Base-by-base conservation (phyloP, 441 rosid genomes). In the Dalechampia spathulata region DNA sequence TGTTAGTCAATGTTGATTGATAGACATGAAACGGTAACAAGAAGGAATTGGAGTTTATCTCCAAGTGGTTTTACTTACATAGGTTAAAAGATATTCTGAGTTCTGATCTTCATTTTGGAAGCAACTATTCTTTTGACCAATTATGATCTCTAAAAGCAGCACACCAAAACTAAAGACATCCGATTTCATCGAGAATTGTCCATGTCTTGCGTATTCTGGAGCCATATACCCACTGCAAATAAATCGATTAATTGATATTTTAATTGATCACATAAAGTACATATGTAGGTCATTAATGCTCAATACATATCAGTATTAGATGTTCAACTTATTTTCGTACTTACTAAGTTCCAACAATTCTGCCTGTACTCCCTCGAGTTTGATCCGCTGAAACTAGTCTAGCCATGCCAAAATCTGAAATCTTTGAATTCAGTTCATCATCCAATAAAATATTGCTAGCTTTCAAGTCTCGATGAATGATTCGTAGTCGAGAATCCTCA, bases 331-430 rank as follows among this genome's bases (percentile, higher is more conserved):
- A n/a, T n/a, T n/a, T n/a, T n/a, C n/a, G n/a, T n/a, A 48, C 69
- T 64, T 55, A 69, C 75, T 23, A 63, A 15, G 75, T 71, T 12
- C 72, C 75, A 4, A 38, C 66, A 17, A 62, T 14, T 62, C 52
- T 62, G 6, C 40, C 59, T 20, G 72, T 66, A 3, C 19, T 37
- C 10, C n/a, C 51, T 2, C 58, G 58, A 19, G 51, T 58, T 58
- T 66, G 55, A 43, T 66, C 68, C 40, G 47, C 16, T 13, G 14
- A 36, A 20, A 71, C 53, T n/a, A 71, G 9, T 48, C 51, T 43
- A 7, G 75, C 71, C 68, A 62, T 15, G 19, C 71, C 75, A 28
- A 71, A 66, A 44, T 71, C 71, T 37, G 75, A 38, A 2, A 71
- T 71, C 50, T 66, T 66, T 0, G 71, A 62, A 3, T 49, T 55